Percentiles rank a stretch among this genome's conserved stretches.
These are phyloP conservation scores for Solanum medicagineum DNA, from an alignment of 257 asterid genomes.

Conservation along the genomic window DNA sequence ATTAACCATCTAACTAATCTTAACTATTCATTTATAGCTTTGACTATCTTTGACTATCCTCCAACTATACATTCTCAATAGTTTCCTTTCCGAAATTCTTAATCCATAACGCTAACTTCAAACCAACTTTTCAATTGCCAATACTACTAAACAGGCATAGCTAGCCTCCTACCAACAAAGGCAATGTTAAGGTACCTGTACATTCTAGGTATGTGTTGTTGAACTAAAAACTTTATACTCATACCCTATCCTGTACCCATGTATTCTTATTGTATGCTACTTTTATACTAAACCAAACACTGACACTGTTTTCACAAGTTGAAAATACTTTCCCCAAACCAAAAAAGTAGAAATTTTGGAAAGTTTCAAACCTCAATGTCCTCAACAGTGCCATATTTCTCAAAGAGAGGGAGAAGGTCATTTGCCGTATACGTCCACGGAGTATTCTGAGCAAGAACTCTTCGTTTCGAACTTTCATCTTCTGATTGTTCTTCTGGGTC, in stretches of 20 bases:
- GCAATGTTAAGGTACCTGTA: neutral
- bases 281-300: neutral
- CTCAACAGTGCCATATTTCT: constrained; percentile 52
- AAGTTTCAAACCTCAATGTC: constrained; percentile 54
- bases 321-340: neutral
- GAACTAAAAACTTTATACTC: neutral
- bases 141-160: neutral
- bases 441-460: constrained; percentile 67
- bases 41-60: too few species aligned
- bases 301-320: neutral
- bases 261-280: neutral
- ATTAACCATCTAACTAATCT: too few species aligned
- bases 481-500: constrained; percentile 10
- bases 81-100: neutral
- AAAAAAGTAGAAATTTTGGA: neutral
- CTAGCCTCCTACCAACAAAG: neutral
- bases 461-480: constrained; percentile 29
- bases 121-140: neutral
- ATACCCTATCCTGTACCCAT: neutral
- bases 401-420: constrained; percentile 65
- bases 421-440: constrained; percentile 66
- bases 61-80: too few species aligned
- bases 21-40: too few species aligned
- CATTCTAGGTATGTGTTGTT: neutral
- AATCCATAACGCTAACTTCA: neutral